Evolutionary conservation across 1,139 yeast genomes (phyloP).

Genomic region (Lodderomyces theae): DNA sequence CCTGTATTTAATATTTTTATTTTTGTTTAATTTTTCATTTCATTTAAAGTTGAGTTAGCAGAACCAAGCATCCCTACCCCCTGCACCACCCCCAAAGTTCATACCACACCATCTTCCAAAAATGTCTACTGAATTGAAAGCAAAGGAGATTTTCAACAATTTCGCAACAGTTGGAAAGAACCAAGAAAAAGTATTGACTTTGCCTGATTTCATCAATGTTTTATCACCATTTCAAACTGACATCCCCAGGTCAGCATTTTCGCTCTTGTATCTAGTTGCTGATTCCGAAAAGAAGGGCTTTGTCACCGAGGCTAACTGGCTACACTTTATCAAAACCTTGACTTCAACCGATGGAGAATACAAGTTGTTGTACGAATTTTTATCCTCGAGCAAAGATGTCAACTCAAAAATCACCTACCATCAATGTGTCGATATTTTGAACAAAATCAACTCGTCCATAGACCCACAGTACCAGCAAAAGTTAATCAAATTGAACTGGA

Average conservation of each 20-base stretch:
- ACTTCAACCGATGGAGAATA: conserved; percentile 58
- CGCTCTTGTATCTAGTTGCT: conserved; percentile 60
- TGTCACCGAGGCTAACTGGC: conserved; percentile 58
- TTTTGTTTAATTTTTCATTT: background rate
- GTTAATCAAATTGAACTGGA: conserved; percentile 44
- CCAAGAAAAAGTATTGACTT: conserved; percentile 23
- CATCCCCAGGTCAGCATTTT: conserved; percentile 38
- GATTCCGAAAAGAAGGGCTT: conserved; percentile 64
- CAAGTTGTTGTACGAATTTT: conserved; percentile 52
- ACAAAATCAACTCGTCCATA: conserved; percentile 39
- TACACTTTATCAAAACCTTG: conserved; percentile 53
- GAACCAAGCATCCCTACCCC: too few relatives aligned
- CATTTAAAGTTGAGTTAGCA: background rate
- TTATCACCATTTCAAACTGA: conserved; percentile 45
- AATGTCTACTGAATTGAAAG: conserved; percentile 26
- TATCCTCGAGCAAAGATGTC: conserved; percentile 28
- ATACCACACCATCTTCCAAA: background rate
- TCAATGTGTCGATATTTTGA: conserved; percentile 40
- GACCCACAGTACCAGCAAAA: conserved; percentile 45
- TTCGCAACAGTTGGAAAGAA: conserved; percentile 31
- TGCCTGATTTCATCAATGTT: conserved; percentile 39
- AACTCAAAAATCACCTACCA: conserved; percentile 30
- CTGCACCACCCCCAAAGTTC: background rate
- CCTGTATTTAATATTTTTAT: too few relatives aligned
- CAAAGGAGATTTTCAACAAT: conserved; percentile 41